These are phyloP conservation scores for Aureobasidium subglaciale DNA, from an alignment of 2,329 filamentous ascomycete genomes.

Conservation along the genomic window DNA sequence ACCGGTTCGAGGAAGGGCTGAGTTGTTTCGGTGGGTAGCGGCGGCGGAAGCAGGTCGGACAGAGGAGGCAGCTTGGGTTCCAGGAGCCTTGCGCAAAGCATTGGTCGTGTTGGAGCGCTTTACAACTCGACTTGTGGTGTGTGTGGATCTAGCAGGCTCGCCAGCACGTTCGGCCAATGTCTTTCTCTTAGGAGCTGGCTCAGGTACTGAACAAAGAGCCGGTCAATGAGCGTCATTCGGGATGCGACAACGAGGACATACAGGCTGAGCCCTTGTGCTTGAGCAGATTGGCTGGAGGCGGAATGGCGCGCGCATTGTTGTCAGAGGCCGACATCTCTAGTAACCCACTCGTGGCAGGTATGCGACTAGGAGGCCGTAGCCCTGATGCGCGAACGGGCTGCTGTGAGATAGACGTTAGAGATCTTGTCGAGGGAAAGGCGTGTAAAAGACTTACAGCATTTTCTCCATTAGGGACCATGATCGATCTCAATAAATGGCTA, in stretches of 20 bases:
- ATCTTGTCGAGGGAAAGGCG: not conserved
- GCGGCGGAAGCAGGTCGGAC: slow-evolving; percentile 17
- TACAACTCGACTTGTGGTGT: not conserved
- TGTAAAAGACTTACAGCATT: slow-evolving; percentile 1
- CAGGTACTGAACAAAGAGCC: slow-evolving; percentile 31
- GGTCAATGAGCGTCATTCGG: slow-evolving; percentile 20
- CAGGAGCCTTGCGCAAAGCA: slow-evolving; percentile 21
- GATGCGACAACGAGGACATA: slow-evolving; percentile 25
- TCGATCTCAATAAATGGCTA: not conserved
- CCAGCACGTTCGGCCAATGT: slow-evolving; percentile 43
- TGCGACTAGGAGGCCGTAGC: slow-evolving; percentile 30
- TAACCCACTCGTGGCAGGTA: slow-evolving; percentile 31
- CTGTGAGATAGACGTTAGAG: not conserved
- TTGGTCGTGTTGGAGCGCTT: slow-evolving; percentile 10
- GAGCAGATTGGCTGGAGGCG: slow-evolving; percentile 34
- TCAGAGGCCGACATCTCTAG: slow-evolving; percentile 45
- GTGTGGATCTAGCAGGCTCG: slow-evolving; percentile 28
- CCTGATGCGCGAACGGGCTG: slow-evolving; percentile 21
- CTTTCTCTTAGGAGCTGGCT: slow-evolving; percentile 45
- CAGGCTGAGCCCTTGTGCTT: slow-evolving; percentile 48
- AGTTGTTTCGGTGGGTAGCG: slow-evolving; percentile 15
- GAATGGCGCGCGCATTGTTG: slow-evolving; percentile 44
- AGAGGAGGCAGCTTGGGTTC: slow-evolving; percentile 2
- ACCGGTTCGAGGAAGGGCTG: slow-evolving; percentile 20
- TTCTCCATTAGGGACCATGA: slow-evolving; percentile 6